phyloP scores from a whole-genome alignment of 148 eudicot species.

The Rhododendron vialii region DNA sequence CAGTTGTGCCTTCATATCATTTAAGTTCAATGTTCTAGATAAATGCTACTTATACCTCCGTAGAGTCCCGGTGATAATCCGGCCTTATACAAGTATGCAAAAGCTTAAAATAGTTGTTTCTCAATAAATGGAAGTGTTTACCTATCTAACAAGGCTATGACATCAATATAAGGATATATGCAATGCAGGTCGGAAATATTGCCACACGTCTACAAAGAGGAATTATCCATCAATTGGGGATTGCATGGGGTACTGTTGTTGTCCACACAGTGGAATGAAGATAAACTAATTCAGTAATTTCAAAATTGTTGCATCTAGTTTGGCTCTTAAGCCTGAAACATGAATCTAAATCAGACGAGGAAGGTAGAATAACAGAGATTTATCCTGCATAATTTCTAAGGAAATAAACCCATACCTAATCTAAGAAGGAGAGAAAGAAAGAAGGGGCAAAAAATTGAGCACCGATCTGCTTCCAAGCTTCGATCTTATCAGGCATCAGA shows the following conservation, averaged over 20 bases:
- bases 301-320: neutral
- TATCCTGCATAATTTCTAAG: neutral
- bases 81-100: neutral
- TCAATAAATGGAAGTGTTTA: neutral
- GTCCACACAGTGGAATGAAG: neutral
- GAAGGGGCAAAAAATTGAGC: neutral
- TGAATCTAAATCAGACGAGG: neutral
- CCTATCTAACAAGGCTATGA: neutral
- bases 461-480: neutral
- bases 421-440: neutral
- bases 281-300: neutral
- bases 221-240: neutral
- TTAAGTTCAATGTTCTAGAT: neutral
- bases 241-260: neutral
- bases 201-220: neutral
- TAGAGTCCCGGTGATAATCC: neutral
- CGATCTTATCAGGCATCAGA: neutral
- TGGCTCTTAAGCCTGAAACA: neutral
- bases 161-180: neutral
- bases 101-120: neutral
- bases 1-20: neutral
- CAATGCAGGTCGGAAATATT: neutral
- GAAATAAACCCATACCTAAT: neutral
- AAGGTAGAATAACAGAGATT: neutral
- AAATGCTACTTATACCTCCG: neutral